A percentile compares a stretch with the other conserved stretches of the same genome.
These are phyloP conservation scores for Arachis hypogaea DNA, from an alignment of 306 rosid species.

Conservation along the genomic window DNA sequence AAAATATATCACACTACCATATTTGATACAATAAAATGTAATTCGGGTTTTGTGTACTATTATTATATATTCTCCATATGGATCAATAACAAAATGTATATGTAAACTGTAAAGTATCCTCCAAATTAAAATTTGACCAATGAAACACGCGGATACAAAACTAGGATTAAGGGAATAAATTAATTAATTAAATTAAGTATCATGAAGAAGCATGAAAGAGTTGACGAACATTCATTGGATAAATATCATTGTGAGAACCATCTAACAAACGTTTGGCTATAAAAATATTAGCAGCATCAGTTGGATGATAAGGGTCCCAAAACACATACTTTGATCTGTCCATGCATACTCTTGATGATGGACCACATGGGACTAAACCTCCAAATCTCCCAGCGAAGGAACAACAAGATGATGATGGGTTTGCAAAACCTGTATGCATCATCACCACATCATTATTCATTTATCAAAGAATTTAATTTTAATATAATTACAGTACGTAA, in stretches of 20 bases:
- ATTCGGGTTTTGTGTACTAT: too few relatives aligned
- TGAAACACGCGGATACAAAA: too few relatives aligned
- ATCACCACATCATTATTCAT: not conserved
- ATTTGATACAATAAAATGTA: too few relatives aligned
- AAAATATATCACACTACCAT: too few relatives aligned
- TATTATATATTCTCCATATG: too few relatives aligned
- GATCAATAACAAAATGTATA: too few relatives aligned
- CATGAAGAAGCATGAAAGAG: conserved; percentile 33
- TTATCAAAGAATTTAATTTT: not conserved
- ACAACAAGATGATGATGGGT: conserved; percentile 59
- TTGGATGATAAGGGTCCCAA: conserved; percentile 77
- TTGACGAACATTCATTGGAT: conserved; percentile 56
- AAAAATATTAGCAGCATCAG: conserved; percentile 61
- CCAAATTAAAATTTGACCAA: too few relatives aligned
- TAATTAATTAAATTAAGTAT: too few relatives aligned
- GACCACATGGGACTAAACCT: conserved; percentile 61
- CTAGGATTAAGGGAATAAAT: too few relatives aligned
- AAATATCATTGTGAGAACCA: conserved; percentile 48
- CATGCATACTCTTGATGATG: conserved; percentile 50
- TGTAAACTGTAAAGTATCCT: too few relatives aligned
- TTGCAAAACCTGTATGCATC: conserved; percentile 56
- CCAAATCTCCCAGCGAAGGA: conserved; percentile 59
- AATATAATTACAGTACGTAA: too few relatives aligned
- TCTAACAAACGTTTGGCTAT: conserved; percentile 57
- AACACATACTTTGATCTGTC: conserved; percentile 66